Percentiles rank a stretch among this genome's conserved stretches.
phyloP scores from a whole-genome alignment of 108 stramenopile genomes.

The Mediolabrus comicus region DNA sequence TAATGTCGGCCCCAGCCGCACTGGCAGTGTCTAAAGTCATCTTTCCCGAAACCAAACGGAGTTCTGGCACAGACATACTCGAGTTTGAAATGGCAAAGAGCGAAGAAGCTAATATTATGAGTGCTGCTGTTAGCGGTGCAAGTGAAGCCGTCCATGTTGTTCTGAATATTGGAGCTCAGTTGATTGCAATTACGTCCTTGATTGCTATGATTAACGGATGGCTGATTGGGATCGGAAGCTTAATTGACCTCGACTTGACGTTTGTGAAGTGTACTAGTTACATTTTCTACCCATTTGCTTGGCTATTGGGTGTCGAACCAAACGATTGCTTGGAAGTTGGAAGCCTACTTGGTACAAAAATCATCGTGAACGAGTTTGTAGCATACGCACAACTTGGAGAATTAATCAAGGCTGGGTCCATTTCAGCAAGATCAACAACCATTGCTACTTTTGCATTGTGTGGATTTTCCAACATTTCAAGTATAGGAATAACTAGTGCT shows the following conservation, averaged over 20 bases:
- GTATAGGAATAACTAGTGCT: too few relatives aligned
- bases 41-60: conserved; percentile 25
- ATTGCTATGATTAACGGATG: neutral
- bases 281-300: conserved; percentile 9
- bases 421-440: too few relatives aligned
- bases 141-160: neutral
- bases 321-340: too few relatives aligned
- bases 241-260: neutral
- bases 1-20: conserved; percentile 32
- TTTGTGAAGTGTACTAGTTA: neutral
- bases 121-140: neutral
- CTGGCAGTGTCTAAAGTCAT: conserved; percentile 26
- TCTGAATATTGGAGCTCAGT: neutral
- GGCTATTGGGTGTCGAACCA: conserved; percentile 15
- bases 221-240: neutral
- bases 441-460: too few relatives aligned
- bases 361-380: too few relatives aligned
- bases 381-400: too few relatives aligned
- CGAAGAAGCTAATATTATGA: conserved; percentile 6
- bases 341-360: too few relatives aligned
- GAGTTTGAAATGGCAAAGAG: neutral
- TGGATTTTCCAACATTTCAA: too few relatives aligned
- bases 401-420: too few relatives aligned
- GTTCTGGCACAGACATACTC: too few relatives aligned
- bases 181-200: neutral